These are phyloP conservation scores for Epicoccum sorghinum DNA, from an alignment of 2,329 filamentous ascomycete genomes.

Conservation along the genomic window DNA sequence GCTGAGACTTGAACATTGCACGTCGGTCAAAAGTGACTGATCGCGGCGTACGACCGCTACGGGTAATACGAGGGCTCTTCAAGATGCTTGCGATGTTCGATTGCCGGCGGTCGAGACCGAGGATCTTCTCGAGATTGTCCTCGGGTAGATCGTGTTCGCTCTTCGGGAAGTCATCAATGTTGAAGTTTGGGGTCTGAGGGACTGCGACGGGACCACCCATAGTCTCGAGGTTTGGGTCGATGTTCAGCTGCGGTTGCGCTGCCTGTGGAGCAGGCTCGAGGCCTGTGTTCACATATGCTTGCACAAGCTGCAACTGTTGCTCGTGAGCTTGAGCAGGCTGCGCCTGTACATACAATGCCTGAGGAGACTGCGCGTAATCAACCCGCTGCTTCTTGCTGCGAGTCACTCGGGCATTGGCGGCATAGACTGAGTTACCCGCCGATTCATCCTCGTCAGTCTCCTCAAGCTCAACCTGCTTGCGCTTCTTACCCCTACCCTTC, in stretches of 20 bases:
- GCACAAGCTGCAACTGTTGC: not conserved
- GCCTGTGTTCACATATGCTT: not conserved
- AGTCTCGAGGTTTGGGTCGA: not conserved
- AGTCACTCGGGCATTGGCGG: not conserved
- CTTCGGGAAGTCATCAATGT: conserved; percentile 6
- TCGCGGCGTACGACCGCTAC: not conserved
- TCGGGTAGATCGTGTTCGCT: conserved; percentile 3
- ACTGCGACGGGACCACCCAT: conserved; percentile 1
- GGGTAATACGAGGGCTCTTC: conserved; percentile 1
- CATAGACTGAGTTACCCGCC: conserved; percentile 3
- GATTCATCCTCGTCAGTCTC: conserved; percentile 7
- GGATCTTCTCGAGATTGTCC: conserved; percentile 10
- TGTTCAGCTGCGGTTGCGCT: not conserved
- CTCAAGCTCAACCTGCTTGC: not conserved
- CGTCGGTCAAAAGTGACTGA: conserved; percentile 17
- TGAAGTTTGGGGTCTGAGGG: conserved; percentile 1
- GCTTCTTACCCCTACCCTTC: not conserved
- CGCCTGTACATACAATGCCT: not conserved
- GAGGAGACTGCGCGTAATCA: conserved; percentile 17
- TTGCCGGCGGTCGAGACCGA: conserved; percentile 6
- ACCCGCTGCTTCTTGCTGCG: conserved; percentile 20
- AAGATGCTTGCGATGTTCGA: not conserved
- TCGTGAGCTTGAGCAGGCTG: not conserved
- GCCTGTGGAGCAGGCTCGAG: not conserved
- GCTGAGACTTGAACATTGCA: conserved; percentile 24